phyloP scores from a whole-genome alignment of 306 rosid species.

The Cicer yamashitae region DNA sequence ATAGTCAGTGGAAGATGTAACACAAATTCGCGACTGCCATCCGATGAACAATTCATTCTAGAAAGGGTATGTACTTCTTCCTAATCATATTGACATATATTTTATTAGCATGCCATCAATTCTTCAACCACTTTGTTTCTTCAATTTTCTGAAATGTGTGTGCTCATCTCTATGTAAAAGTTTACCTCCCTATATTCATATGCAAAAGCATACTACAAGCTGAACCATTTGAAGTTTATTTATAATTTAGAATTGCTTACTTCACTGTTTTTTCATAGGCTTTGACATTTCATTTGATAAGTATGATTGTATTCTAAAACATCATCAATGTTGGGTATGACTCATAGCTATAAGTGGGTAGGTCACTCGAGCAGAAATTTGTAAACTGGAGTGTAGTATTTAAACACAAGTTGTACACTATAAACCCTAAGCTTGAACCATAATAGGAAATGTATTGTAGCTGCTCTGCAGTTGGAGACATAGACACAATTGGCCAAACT shows the following conservation, averaged over 20 bases:
- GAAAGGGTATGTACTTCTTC: slow-evolving; percentile 73
- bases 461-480: too few relatives aligned
- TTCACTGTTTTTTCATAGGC: not conserved
- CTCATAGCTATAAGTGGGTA: too few relatives aligned
- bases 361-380: too few relatives aligned
- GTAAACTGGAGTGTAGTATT: too few relatives aligned
- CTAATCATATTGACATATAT: slow-evolving; percentile 3
- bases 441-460: too few relatives aligned
- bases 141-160: not conserved
- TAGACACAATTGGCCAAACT: too few relatives aligned
- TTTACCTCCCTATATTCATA: slow-evolving; percentile 12
- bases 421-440: too few relatives aligned
- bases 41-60: slow-evolving; percentile 77
- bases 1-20: slow-evolving; percentile 87
- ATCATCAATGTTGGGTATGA: not conserved
- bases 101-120: slow-evolving; percentile 9
- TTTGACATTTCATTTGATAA: slow-evolving; percentile 26
- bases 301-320: slow-evolving; percentile 26
- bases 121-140: not conserved
- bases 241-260: too few relatives aligned
- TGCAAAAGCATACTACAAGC: slow-evolving; percentile 9
- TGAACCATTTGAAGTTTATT: too few relatives aligned
- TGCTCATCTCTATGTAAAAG: not conserved
- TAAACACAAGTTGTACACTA: too few relatives aligned
- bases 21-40: slow-evolving; percentile 72